Base-by-base conservation (phyloP, 441 rosid species). In the Adansonia madagascariensis region DNA sequence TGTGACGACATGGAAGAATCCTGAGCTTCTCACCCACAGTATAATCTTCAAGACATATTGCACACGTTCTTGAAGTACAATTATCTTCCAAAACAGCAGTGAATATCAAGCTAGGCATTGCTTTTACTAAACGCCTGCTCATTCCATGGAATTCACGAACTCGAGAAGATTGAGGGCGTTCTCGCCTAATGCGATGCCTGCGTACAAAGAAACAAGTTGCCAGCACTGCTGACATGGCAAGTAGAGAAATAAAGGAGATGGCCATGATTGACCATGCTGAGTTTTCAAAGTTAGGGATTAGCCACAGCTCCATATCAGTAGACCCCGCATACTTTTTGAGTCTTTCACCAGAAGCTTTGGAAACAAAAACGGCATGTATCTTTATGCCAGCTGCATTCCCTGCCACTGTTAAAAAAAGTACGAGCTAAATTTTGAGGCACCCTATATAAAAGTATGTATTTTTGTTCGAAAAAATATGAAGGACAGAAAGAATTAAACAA, bases 211-310 rank as follows among this genome's bases (percentile, higher is more conserved):
- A 94, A 84, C 99, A 96, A 73, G 98, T 96, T 59, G 97, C 99
- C 10, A 94, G 85, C 70, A 92, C 96, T 8, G 98, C 99, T 35
- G 99, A 91, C 94, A 96, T 94, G 68, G 98, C 97, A 6, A 96
- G 92, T 57, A 96, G 79, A 39, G 98, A 94, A 62, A 94, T 91
- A 81, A 94, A 96, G 15, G 99, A 89, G 77, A 96, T 90, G 35
- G 97, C 98, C 98, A 96, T 94, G 65, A 96, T 96, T 8, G 98
- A 96, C 98, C 99, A 96, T 15, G 98, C 96, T 11, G 98, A 90
- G 81, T 90, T 89, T 78, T 94, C 97, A 64, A 89, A 89, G 78
- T 89, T 90, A 11, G 98, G 97, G 77, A 87, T 79, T 79, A 96
- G 81, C 95, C 96, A 92, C n/a, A 91, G 75, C 83, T 92, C 95